A percentile compares a stretch with the other conserved stretches of the same genome.
Conservation (phyloP, 1,284 basidiomycete species). For the Ustilago trichophora region DNA sequence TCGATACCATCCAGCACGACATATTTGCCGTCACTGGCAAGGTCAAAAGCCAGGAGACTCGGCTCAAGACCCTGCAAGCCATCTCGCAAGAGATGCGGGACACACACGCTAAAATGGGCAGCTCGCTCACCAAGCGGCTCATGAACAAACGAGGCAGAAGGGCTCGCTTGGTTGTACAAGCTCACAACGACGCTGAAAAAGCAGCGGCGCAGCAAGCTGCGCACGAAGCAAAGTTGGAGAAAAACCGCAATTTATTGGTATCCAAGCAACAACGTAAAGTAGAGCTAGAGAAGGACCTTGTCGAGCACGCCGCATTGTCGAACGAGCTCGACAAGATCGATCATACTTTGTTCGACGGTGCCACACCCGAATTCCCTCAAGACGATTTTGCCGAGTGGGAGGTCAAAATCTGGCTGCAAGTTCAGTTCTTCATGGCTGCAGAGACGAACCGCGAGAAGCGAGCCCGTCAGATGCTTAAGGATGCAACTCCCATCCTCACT, state of each 20-base stretch:
- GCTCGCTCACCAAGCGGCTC: constrained; percentile 29
- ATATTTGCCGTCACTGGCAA: constrained; percentile 36
- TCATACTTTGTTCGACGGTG: constrained; percentile 31
- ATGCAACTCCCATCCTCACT: constrained; percentile 20
- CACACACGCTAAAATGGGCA: constrained; percentile 21
- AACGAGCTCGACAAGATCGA: constrained; percentile 23
- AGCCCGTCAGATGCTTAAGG: constrained; percentile 39
- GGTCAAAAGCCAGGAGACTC: constrained; percentile 33
- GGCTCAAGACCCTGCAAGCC: constrained; percentile 27
- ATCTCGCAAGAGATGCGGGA: constrained; percentile 20
- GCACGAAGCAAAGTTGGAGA: constrained; percentile 24
- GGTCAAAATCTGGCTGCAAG: constrained; percentile 33
- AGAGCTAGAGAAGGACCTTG: constrained; percentile 21
- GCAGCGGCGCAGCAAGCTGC: constrained; percentile 18
- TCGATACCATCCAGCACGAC: constrained; percentile 26
- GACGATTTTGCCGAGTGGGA: constrained; percentile 47
- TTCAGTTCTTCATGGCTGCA: constrained; percentile 31
- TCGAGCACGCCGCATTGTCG: constrained; percentile 17
- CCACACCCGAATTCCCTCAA: constrained; percentile 28
- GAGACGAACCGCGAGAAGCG: constrained; percentile 51
- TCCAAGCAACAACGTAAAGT: constrained; percentile 4
- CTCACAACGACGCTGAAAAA: constrained; percentile 20
- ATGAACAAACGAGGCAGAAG: constrained; percentile 32
- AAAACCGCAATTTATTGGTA: constrained; percentile 3
- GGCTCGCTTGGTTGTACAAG: constrained; percentile 10